Evolutionary conservation across 2,329 filamentous ascomycete genomes (phyloP).

Genomic region (Nannizzia gypsea): DNA sequence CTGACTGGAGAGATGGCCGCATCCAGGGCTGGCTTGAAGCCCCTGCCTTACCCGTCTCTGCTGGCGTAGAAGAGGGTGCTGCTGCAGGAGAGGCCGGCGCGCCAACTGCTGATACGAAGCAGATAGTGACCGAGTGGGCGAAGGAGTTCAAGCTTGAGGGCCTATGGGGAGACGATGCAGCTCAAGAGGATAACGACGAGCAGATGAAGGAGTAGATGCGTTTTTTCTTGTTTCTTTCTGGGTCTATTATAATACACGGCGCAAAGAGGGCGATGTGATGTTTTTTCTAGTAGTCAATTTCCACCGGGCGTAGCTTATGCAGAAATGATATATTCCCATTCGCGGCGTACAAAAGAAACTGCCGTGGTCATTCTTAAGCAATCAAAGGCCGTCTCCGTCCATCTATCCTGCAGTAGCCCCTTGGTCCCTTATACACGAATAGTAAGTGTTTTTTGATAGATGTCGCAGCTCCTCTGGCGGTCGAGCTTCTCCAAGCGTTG

Average conservation of each 20-base stretch:
- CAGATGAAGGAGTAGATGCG: conserved; percentile 31
- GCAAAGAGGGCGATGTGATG: no score
- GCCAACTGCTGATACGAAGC: conserved; percentile 54
- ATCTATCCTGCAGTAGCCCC: not conserved
- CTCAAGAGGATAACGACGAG: conserved; percentile 27
- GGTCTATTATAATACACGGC: no score
- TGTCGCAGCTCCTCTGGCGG: no score
- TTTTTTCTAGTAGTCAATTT: not conserved
- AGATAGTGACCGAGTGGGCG: conserved; percentile 86
- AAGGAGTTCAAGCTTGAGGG: conserved; percentile 92
- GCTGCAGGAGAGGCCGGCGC: not conserved
- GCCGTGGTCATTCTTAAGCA: not conserved
- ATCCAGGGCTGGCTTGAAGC: conserved; percentile 87
- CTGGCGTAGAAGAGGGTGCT: conserved; percentile 26
- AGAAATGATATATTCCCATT: not conserved
- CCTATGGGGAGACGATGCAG: conserved; percentile 59
- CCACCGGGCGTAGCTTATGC: not conserved
- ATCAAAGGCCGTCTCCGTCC: not conserved
- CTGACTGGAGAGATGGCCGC: conserved; percentile 90
- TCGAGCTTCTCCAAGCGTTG: no score
- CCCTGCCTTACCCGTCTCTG: conserved; percentile 49
- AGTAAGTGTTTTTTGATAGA: no score
- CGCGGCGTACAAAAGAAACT: not conserved
- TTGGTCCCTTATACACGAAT: no score
- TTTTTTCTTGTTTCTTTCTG: not conserved